Conservation (phyloP, 805 yeast species). For the Pichia scutulata region DNA sequence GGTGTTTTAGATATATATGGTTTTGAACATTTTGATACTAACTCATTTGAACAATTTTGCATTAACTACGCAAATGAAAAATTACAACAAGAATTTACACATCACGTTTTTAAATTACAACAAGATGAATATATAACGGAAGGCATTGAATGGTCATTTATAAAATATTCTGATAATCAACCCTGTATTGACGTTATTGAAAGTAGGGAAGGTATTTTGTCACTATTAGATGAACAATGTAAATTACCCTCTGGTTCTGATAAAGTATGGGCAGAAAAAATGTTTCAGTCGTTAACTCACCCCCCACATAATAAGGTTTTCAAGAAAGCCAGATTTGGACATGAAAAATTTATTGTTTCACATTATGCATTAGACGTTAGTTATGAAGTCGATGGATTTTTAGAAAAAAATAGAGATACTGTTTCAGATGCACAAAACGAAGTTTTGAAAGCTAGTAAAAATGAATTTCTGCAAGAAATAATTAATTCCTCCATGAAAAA, state of each 20-base stretch:
- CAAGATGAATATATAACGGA: conserved; percentile 92
- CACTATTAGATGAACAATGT: conserved; percentile 90
- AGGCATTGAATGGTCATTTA: conserved; percentile 93
- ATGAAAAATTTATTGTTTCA: conserved; percentile 77
- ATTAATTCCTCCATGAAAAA: conserved; percentile 48
- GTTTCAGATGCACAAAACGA: conserved; percentile 93
- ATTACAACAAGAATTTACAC: conserved; percentile 94
- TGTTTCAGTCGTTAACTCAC: conserved; percentile 77
- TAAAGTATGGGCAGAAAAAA: conserved; percentile 83
- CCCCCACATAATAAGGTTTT: conserved; percentile 72
- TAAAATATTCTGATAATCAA: conserved; percentile 92
- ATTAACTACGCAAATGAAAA: conserved; percentile 96
- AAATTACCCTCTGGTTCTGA: conserved; percentile 91
- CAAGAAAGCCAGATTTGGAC: conserved; percentile 91
- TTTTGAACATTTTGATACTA: conserved; percentile 88
- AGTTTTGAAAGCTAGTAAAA: conserved; percentile 62
- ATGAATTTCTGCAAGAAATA: conserved; percentile 59
- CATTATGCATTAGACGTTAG: conserved; percentile 94
- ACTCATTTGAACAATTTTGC: conserved; percentile 96
- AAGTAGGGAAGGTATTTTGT: conserved; percentile 74
- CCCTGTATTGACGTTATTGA: conserved; percentile 93
- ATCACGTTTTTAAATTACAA: conserved; percentile 92
- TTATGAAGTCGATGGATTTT: conserved; percentile 87
- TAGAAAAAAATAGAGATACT: conserved; percentile 94
- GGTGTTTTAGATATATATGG: conserved; percentile 98